Evolutionary conservation across 495 filamentous ascomycete species (phyloP), one percentile per base, ranked within the genome.

Genomic region (Aspergillus coremiiformis): DNA sequence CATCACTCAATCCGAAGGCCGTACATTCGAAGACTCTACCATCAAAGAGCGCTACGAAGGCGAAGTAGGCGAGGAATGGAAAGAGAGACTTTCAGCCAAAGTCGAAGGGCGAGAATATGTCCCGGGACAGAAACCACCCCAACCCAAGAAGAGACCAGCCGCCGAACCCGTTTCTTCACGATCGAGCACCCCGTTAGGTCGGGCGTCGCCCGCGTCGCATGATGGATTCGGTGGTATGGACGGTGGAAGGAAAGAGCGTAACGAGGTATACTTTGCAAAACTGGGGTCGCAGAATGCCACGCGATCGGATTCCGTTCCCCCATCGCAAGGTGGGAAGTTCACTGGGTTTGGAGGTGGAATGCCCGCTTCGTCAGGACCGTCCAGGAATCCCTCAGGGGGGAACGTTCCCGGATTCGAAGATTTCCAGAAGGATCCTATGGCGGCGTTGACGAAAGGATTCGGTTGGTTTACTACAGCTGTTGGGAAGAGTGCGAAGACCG

Each of bases 21-120:
- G 70, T 21, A 73, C 69, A 19, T 96, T 90, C 80, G 88, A 90
- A 49, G 83, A 84, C 60, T 84, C 84, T 0, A 80, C 78, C 5
- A 75, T 96, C 41, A 82, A 85, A 33, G 91, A 95, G 57, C 71
- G 89, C 29, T 98, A 98, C 58, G 84, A 89, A 42, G 84, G 87
- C 23, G 84, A 87, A 44, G 85, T 85, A 1, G 93, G 90, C 17
- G 93, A 96, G 67, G 94, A 98, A 71, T 98, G 84, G 77, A 97
- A 97, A 66, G 94, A 96, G 67, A 78, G 92, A 56, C 62, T 98
- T 43, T 80, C 81, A 22, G 85, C 85, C 48, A 92, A 91, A 70
- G 86, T 91, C 22, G 91, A 96, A 61, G 87, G 86, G 4, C 73
- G 76, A 47, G 85, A 93, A 55, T 98, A 90, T 65, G 84, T 89